Conservation (phyloP, 179 eudicot species). For the Actinidia polygama region DNA sequence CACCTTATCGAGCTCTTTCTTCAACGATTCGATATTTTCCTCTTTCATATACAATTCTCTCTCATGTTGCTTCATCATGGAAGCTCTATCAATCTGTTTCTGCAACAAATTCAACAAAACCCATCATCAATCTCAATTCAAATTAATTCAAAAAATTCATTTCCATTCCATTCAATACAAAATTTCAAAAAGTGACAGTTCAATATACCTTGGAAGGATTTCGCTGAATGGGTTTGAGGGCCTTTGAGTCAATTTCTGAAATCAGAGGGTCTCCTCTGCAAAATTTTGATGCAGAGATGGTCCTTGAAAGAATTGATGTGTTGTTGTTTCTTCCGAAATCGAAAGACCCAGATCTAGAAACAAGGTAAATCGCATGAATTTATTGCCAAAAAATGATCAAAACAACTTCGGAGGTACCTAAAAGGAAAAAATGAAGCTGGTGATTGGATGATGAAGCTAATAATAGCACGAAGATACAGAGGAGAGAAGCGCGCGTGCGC, state of each 20-base stretch:
- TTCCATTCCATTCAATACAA: not conserved
- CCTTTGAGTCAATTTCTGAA: slow-evolving; percentile 19
- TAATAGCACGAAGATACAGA: not conserved
- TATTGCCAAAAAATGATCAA: not conserved
- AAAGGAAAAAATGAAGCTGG: not conserved
- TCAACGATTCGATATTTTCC: slow-evolving; percentile 43
- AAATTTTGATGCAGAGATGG: slow-evolving; percentile 31
- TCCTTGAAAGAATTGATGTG: slow-evolving; percentile 35
- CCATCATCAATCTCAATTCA: slow-evolving; percentile 16
- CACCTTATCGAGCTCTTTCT: slow-evolving; percentile 38
- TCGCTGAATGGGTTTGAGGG: slow-evolving; percentile 23
- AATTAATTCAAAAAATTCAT: not conserved
- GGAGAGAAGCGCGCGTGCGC: too few species aligned
- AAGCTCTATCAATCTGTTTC: slow-evolving; percentile 39
- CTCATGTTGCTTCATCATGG: slow-evolving; percentile 35
- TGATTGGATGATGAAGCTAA: not conserved
- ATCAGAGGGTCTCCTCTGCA: slow-evolving; percentile 27
- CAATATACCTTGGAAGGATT: not conserved
- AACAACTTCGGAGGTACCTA: not conserved
- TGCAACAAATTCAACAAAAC: slow-evolving; percentile 13
- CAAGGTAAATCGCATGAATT: slow-evolving; percentile 20
- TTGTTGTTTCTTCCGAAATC: slow-evolving; percentile 36
- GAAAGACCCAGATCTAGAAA: slow-evolving; percentile 43
- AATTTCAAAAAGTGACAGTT: not conserved
- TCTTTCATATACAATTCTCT: slow-evolving; percentile 44